Conservation (phyloP, 2,329 filamentous ascomycete genomes). For the Arachnomyces sp. region DNA sequence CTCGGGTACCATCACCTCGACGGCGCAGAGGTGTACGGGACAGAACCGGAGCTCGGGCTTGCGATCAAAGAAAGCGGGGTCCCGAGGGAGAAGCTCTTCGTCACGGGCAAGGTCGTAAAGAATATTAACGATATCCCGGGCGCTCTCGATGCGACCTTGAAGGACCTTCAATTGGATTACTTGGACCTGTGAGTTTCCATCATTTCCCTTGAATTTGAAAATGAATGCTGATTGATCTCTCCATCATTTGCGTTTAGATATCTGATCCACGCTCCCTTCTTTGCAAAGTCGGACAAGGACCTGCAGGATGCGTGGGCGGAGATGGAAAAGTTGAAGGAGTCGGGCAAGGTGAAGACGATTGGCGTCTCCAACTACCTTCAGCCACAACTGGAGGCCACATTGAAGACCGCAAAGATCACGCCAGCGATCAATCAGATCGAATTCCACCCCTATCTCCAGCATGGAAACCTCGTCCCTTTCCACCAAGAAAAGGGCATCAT, state of each 20-base stretch:
- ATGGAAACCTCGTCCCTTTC: slow-evolving; percentile 33
- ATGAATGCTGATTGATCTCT: slow-evolving; percentile 1
- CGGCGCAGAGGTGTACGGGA: slow-evolving; percentile 51
- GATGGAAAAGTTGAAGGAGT: slow-evolving; percentile 52
- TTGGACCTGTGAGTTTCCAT: slow-evolving; percentile 49
- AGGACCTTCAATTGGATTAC: slow-evolving; percentile 54
- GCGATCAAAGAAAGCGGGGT: slow-evolving; percentile 43
- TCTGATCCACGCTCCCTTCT: slow-evolving; percentile 56
- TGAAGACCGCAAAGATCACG: slow-evolving; percentile 34
- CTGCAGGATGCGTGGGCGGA: slow-evolving; percentile 52
- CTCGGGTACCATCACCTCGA: slow-evolving; percentile 58
- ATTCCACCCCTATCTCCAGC: slow-evolving; percentile 43
- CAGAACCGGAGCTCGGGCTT: slow-evolving; percentile 41
- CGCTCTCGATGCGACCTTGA: slow-evolving; percentile 49
- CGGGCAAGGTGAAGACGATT: slow-evolving; percentile 53
- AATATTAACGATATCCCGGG: slow-evolving; percentile 49
- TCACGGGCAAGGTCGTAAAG: slow-evolving; percentile 51
- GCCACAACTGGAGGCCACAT: slow-evolving; percentile 47
- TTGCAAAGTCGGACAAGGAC: slow-evolving; percentile 45
- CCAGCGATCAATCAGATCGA: slow-evolving; percentile 39
- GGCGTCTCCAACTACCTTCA: slow-evolving; percentile 57
- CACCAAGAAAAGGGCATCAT: slow-evolving; percentile 36
- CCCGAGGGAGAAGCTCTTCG: slow-evolving; percentile 41
- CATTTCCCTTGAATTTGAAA: background rate
- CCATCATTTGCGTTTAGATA: slow-evolving; percentile 37